Percentiles rank a stretch among this genome's conserved stretches.
Conservation (phyloP, 2,329 filamentous ascomycete genomes). For the Talaromyces sp. region DNA sequence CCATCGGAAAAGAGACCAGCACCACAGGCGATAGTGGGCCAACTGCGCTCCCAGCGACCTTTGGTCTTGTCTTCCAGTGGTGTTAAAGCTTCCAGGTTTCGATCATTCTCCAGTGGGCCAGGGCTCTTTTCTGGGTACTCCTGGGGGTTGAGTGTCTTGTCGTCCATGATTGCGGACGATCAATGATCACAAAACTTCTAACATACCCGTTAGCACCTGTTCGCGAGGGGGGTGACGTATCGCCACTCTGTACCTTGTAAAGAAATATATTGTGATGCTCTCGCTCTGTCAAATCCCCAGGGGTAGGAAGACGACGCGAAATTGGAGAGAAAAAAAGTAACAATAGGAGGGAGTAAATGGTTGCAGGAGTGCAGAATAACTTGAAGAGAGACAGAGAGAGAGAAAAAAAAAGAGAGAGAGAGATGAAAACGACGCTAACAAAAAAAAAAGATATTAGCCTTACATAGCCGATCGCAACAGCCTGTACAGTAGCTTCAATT, state of each 20-base stretch:
- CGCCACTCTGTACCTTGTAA: too few relatives aligned
- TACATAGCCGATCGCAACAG: too few relatives aligned
- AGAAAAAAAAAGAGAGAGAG: not conserved
- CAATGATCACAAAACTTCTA: too few relatives aligned
- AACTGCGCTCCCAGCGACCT: conserved; percentile 57
- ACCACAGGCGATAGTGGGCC: conserved; percentile 84
- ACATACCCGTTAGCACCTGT: too few relatives aligned
- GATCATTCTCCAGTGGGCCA: conserved; percentile 10
- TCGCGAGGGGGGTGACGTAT: too few relatives aligned
- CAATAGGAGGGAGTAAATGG: not conserved
- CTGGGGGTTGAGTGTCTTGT: conserved; percentile 10
- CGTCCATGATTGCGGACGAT: not conserved
- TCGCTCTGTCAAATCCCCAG: too few relatives aligned
- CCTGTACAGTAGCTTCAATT: not conserved
- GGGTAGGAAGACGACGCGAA: too few relatives aligned
- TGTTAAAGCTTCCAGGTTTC: conserved; percentile 17
- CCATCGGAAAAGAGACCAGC: conserved; percentile 90
- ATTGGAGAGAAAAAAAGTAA: too few relatives aligned
- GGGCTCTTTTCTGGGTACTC: conserved; percentile 17
- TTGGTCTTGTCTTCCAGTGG: conserved; percentile 36
- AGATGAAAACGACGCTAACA: conserved; percentile 1
- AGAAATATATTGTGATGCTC: too few relatives aligned
- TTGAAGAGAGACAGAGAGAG: not conserved
- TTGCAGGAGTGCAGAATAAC: not conserved
- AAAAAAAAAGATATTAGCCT: not conserved